Base-by-base conservation (phyloP, 345 rosid species). In the Citrus australasica region DNA sequence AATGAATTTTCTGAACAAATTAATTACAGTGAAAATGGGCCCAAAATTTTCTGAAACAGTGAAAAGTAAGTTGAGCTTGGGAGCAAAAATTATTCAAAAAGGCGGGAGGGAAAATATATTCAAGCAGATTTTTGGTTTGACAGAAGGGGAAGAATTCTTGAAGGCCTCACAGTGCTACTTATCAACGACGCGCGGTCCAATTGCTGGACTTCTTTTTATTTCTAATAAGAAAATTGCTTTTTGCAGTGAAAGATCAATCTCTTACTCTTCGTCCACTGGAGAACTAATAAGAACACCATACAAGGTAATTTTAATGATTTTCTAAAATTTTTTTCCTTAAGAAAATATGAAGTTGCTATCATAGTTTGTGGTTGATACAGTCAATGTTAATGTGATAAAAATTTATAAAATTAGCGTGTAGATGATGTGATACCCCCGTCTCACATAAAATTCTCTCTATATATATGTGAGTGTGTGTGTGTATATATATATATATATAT, bases 141-240 rank as follows among this genome's bases (percentile, higher is more conserved):
- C 2, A 9, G 83, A 83, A 76, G 85, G 75, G 19, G 90, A 88
- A 67, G 66, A 81, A 78, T 78, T 88, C 21, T 71, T 88, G 33
- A 88, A 86, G 81, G 91, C 89, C 35, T 88, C 87, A 11, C 86
- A 86, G 59, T 88, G 91, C 80, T 86, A 84, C 33, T 74, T 86
- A 32, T 84, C 86, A 16, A 88, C 87, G 17, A 78, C 87, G 17
- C 63, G 79, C 13, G 89, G 91, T 61, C 87, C 91, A 11, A 84
- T 86, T 71, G 82, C 85, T 2, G 90, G 89, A n/a, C 80, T 88
- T 28, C 83, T 88, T 70, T 85, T 86, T 71, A 78, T 84, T 53
- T 88, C 90, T 17, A 86, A 83, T 1, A 35, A 68, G 11, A 86
- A 79, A 38, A 19, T 86, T 58, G 85, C 84, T 28, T 88, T 88